phyloP scores from a whole-genome alignment of 768 basidiomycete genomes.

The Kwoniella mangroviensis region DNA sequence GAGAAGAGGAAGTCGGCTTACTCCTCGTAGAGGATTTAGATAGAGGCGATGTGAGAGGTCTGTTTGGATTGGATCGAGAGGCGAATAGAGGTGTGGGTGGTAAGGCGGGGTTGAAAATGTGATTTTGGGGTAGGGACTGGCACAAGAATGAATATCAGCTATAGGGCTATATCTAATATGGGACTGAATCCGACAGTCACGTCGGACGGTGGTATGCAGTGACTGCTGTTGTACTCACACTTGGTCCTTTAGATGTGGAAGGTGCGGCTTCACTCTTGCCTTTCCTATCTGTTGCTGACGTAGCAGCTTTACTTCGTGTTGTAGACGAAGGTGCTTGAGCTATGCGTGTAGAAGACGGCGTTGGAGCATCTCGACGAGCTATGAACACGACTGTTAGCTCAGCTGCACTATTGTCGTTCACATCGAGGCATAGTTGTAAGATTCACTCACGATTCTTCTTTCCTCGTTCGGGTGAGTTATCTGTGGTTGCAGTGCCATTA shows the following conservation, averaged over 20 bases:
- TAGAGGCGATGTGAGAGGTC: slow-evolving; percentile 74
- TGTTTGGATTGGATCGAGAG: slow-evolving; percentile 70
- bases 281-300: neutral
- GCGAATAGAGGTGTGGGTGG: slow-evolving; percentile 64
- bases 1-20: slow-evolving; percentile 17
- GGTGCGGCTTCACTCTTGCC: neutral
- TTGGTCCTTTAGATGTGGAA: slow-evolving; percentile 29
- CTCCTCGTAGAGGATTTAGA: slow-evolving; percentile 7
- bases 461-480: slow-evolving; percentile 15
- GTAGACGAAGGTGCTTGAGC: slow-evolving; percentile 9
- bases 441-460: slow-evolving; percentile 28
- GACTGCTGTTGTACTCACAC: slow-evolving; percentile 27
- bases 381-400: neutral
- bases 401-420: no score
- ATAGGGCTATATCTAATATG: neutral
- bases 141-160: neutral
- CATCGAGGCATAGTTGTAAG: no score
- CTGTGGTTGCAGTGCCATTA: slow-evolving; percentile 13
- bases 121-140: slow-evolving; percentile 42
- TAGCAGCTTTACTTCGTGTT: slow-evolving; percentile 6
- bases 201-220: no score
- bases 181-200: neutral
- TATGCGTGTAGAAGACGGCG: slow-evolving; percentile 19
- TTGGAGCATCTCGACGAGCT: slow-evolving; percentile 23
- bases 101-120: slow-evolving; percentile 68